Evolutionary conservation across 2,329 filamentous ascomycete species (phyloP).

Genomic region (Penicillium brasilianum): DNA sequence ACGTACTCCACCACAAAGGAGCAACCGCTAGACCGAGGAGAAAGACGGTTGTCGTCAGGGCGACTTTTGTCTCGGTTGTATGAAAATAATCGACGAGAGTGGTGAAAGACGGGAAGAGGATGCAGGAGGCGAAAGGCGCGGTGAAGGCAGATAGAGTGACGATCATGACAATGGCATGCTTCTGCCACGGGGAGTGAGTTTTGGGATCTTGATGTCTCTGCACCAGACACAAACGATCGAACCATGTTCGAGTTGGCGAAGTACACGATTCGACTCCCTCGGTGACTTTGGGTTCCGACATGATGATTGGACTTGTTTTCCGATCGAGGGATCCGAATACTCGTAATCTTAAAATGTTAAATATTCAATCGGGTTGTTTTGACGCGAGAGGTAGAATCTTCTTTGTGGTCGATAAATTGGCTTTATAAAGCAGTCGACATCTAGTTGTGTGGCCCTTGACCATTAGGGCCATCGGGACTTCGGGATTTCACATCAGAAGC

Average conservation of each 20-base stretch:
- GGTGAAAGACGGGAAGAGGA: conserved; percentile 24
- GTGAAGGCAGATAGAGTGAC: conserved; percentile 8
- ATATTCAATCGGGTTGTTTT: too few relatives aligned
- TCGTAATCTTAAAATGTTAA: not conserved
- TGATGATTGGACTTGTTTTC: not conserved
- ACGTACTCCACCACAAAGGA: conserved; percentile 48
- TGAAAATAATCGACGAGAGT: conserved; percentile 41
- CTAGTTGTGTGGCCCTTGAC: not conserved
- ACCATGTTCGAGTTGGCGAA: conserved; percentile 4
- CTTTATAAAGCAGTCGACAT: not conserved
- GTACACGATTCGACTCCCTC: not conserved
- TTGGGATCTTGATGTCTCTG: not conserved
- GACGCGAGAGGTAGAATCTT: not conserved
- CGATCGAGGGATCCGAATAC: not conserved
- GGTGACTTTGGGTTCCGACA: not conserved
- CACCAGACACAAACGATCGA: conserved; percentile 4
- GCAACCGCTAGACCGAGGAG: conserved; percentile 47
- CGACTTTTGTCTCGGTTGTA: conserved; percentile 40
- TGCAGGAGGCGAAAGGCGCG: conserved; percentile 8
- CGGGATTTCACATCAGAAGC: not conserved
- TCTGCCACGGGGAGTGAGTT: conserved; percentile 5
- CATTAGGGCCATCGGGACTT: not conserved
- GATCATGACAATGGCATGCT: conserved; percentile 1
- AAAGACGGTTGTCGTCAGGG: conserved; percentile 47
- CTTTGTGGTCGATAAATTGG: not conserved